phyloP scores from a whole-genome alignment of 257 asterid genomes.

The Thymus quinquecostatus region DNA sequence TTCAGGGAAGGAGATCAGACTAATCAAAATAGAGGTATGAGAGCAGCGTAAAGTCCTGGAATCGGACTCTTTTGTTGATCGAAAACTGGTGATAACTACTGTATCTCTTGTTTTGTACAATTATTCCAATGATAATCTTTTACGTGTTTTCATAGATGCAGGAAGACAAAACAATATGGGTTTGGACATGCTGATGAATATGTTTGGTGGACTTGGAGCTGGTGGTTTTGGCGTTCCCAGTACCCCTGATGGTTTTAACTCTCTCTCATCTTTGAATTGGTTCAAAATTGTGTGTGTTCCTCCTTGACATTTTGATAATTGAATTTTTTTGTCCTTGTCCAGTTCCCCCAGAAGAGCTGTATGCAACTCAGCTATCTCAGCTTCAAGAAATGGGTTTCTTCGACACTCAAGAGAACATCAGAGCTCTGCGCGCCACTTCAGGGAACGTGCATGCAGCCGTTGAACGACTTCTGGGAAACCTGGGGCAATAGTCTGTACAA shows the following conservation, averaged over 20 bases:
- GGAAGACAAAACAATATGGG: slow-evolving; percentile 53
- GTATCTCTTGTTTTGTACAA: neutral
- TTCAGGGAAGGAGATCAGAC: slow-evolving; percentile 58
- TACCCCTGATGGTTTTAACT: slow-evolving; percentile 45
- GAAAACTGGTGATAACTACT: neutral
- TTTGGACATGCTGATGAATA: slow-evolving; percentile 58
- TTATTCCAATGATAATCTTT: slow-evolving; percentile 16
- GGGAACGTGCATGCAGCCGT: slow-evolving; percentile 70
- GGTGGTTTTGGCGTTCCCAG: slow-evolving; percentile 50
- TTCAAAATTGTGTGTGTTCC: neutral
- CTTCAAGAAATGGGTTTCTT: slow-evolving; percentile 67
- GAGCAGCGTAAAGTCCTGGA: slow-evolving; percentile 21
- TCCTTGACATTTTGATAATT: neutral
- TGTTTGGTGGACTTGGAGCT: slow-evolving; percentile 74
- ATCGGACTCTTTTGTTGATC: neutral
- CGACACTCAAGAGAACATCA: slow-evolving; percentile 58
- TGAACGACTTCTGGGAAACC: slow-evolving; percentile 59
- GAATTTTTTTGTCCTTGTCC: slow-evolving; percentile 15
- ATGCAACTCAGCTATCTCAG: slow-evolving; percentile 59
- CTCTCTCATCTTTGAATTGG: neutral
- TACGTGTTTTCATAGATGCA: slow-evolving; percentile 31
- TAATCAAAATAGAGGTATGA: slow-evolving; percentile 47
- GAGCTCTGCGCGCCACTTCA: slow-evolving; percentile 56
- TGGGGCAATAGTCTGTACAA: slow-evolving; percentile 40
- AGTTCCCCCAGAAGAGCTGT: slow-evolving; percentile 63